phyloP scores from a whole-genome alignment of 2,329 filamentous ascomycete genomes.

The Alternaria atra region DNA sequence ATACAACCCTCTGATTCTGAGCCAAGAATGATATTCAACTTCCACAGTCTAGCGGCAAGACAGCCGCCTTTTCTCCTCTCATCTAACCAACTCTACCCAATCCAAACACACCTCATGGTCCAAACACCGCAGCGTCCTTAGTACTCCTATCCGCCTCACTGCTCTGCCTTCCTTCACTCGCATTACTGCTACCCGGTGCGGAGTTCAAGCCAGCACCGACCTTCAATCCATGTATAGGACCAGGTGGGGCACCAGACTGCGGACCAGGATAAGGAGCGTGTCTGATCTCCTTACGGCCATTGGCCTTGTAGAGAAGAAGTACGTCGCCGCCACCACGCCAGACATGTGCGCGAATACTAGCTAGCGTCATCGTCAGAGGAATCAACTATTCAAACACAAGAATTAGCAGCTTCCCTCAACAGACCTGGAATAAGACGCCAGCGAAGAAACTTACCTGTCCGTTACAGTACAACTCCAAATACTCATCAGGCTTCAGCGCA shows the following conservation, averaged over 20 bases:
- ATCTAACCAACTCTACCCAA: neutral
- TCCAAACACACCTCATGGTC: conserved; percentile 15
- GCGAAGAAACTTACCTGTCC: conserved; percentile 72
- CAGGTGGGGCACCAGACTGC: conserved; percentile 19
- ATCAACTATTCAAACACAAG: conserved; percentile 60
- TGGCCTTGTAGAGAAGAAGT: conserved; percentile 87
- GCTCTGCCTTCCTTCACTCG: conserved; percentile 45
- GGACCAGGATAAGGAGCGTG: conserved; percentile 32
- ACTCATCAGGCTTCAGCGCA: conserved; percentile 81
- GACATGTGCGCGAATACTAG: conserved; percentile 87
- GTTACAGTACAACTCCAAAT: conserved; percentile 94
- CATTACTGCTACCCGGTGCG: conserved; percentile 31
- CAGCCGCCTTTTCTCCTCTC: neutral
- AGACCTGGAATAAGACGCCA: neutral
- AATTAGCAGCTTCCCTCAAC: neutral
- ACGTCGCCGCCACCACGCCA: conserved; percentile 98
- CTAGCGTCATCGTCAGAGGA: conserved; percentile 87
- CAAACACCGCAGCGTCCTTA: conserved; percentile 26
- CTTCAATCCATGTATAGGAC: conserved; percentile 13
- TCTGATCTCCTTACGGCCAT: conserved; percentile 75
- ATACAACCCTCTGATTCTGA: neutral
- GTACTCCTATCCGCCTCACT: conserved; percentile 42
- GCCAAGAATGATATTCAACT: neutral
- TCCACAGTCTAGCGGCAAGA: neutral
- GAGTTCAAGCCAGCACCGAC: conserved; percentile 15